Conservation (phyloP, 352 stramenopile genomes). For the Phytopythium aichiense region DNA sequence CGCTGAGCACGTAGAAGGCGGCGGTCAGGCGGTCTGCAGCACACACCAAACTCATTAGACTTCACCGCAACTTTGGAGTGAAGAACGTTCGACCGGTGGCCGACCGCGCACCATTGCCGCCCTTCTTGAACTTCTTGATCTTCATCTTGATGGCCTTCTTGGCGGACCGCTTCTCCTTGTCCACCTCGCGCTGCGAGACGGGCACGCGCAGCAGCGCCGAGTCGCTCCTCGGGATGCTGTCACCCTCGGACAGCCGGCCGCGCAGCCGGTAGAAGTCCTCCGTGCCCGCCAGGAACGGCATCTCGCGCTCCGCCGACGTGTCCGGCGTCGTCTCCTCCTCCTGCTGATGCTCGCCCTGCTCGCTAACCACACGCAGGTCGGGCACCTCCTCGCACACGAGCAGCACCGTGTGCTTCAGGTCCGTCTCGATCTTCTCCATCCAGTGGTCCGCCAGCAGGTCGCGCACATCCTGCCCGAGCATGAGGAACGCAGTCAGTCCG, state of each 20-base stretch:
- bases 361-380: slow-evolving; percentile 24
- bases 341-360: not conserved
- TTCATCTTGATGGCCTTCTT: slow-evolving; percentile 86
- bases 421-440: slow-evolving; percentile 45
- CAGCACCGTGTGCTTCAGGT: slow-evolving; percentile 65
- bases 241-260: slow-evolving; percentile 57
- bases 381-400: slow-evolving; percentile 69
- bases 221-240: slow-evolving; percentile 76
- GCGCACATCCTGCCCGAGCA: slow-evolving; percentile 40
- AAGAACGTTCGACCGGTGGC: not conserved
- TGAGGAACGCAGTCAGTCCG: not conserved
- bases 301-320: not conserved
- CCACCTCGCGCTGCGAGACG: slow-evolving; percentile 68
- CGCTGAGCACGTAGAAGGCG: slow-evolving; percentile 75
- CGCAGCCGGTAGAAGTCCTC: slow-evolving; percentile 38
- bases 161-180: slow-evolving; percentile 66
- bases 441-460: slow-evolving; percentile 64
- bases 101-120: slow-evolving; percentile 28
- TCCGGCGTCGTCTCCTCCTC: not conserved
- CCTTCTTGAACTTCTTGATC: slow-evolving; percentile 88
- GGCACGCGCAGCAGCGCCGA: slow-evolving; percentile 62
- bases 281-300: slow-evolving; percentile 34
- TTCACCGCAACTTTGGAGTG: not conserved
- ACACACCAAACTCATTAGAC: slow-evolving; percentile 9
- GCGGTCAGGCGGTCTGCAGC: slow-evolving; percentile 44